phyloP scores from a whole-genome alignment of 306 rosid species.

The Astragalus glycyphyllos region DNA sequence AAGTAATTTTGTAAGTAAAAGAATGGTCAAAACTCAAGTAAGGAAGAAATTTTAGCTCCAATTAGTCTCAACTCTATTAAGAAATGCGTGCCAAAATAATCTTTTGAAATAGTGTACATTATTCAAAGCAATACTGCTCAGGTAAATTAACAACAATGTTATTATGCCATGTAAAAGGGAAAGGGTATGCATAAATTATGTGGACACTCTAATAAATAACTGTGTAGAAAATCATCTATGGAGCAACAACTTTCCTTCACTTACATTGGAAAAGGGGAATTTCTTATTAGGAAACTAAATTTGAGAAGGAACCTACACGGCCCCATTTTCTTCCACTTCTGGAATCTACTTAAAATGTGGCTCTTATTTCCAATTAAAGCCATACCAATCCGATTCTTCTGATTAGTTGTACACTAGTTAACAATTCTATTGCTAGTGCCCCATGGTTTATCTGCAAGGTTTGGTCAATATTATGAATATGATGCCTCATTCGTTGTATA shows the following conservation, averaged over 20 bases:
- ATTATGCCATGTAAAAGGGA: too few relatives aligned
- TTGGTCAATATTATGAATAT: conserved; percentile 25
- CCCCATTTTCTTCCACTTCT: conserved; percentile 38
- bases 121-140: too few relatives aligned
- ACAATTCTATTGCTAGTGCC: conserved; percentile 8
- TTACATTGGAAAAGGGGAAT: conserved; percentile 34
- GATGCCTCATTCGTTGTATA: conserved; percentile 34
- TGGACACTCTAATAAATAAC: too few relatives aligned
- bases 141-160: too few relatives aligned
- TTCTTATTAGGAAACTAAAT: conserved; percentile 42
- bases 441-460: conserved; percentile 25
- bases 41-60: neutral
- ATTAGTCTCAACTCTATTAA: neutral
- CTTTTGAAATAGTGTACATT: too few relatives aligned
- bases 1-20: too few relatives aligned
- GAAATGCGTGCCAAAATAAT: too few relatives aligned
- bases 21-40: neutral
- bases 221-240: neutral
- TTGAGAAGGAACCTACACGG: conserved; percentile 17
- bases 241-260: conserved; percentile 32
- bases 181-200: too few relatives aligned
- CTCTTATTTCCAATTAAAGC: conserved; percentile 33
- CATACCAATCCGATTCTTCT: conserved; percentile 18
- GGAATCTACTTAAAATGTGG: conserved; percentile 40
- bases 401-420: too few relatives aligned